These are phyloP conservation scores for Polysphondylium violaceum DNA, from an alignment of 78 protist species.

Conservation along the genomic window DNA sequence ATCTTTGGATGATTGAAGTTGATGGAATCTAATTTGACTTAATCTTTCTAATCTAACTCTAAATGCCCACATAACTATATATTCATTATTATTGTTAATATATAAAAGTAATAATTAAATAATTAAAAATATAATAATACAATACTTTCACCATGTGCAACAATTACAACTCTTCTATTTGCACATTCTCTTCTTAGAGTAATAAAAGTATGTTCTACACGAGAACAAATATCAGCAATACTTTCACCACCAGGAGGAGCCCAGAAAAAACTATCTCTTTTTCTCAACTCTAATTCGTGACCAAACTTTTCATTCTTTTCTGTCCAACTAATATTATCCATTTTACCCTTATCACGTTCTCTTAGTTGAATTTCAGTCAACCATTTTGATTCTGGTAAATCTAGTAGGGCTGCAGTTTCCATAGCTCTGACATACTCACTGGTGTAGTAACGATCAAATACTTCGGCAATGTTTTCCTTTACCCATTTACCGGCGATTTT, in stretches of 20 bases:
- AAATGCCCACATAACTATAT: constrained; percentile 85
- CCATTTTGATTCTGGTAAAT: constrained; percentile 75
- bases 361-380: constrained; percentile 81
- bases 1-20: constrained; percentile 60
- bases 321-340: constrained; percentile 81
- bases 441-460: constrained; percentile 84
- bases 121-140: background rate
- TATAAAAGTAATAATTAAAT: background rate
- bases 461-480: constrained; percentile 81
- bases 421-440: constrained; percentile 88
- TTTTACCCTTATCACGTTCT: constrained; percentile 83
- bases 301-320: constrained; percentile 78
- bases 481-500: constrained; percentile 80
- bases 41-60: constrained; percentile 83
- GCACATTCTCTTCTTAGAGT: constrained; percentile 82
- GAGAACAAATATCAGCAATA: constrained; percentile 75
- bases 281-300: constrained; percentile 61
- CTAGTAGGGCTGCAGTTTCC: constrained; percentile 85
- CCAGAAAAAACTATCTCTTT: constrained; percentile 78
- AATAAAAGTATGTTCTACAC: constrained; percentile 82
- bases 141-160: constrained; percentile 84
- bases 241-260: constrained; percentile 82
- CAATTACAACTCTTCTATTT: constrained; percentile 82
- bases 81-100: background rate
- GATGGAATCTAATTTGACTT: constrained; percentile 78